These are phyloP conservation scores for Baudoinia panamericana DNA, from an alignment of 495 filamentous ascomycete genomes.

Conservation along the genomic window DNA sequence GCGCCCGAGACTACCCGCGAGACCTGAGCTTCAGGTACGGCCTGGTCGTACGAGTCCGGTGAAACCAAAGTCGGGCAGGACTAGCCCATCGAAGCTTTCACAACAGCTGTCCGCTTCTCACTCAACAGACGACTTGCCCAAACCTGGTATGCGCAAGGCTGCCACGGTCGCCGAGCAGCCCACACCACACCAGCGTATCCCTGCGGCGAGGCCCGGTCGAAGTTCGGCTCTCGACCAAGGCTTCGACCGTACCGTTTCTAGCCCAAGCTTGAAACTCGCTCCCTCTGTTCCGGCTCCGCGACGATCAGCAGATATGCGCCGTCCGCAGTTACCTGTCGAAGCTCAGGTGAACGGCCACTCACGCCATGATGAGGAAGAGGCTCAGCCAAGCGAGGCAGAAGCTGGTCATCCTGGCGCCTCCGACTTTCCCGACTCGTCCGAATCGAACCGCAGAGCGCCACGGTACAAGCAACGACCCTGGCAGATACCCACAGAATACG, in stretches of 20 bases:
- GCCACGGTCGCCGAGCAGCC: conserved; percentile 5
- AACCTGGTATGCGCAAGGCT: conserved; percentile 8
- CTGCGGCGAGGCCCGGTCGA: conserved; percentile 10
- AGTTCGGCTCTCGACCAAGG: conserved; percentile 6
- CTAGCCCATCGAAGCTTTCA: conserved; percentile 16
- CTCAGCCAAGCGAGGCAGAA: neutral
- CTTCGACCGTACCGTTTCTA: conserved; percentile 6
- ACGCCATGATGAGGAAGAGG: conserved; percentile 12
- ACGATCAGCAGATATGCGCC: conserved; percentile 10
- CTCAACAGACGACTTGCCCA: conserved; percentile 1
- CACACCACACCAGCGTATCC: conserved; percentile 10
- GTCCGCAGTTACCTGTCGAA: conserved; percentile 4
- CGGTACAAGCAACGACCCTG: conserved; percentile 51
- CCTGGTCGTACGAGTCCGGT: conserved; percentile 12
- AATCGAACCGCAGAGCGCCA: conserved; percentile 73
- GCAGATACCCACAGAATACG: conserved; percentile 71
- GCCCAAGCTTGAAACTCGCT: neutral
- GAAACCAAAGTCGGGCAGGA: conserved; percentile 15
- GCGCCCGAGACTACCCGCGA: conserved; percentile 18
- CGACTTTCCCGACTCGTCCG: conserved; percentile 75
- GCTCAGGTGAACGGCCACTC: conserved; percentile 10
- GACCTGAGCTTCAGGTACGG: conserved; percentile 17
- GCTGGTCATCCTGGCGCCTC: conserved; percentile 13
- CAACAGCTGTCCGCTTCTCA: conserved; percentile 3
- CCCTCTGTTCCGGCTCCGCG: conserved; percentile 16